Percentiles rank a stretch among this genome's conserved stretches.
These are phyloP conservation scores for Cladophialophora carrionii DNA, from an alignment of 2,329 filamentous ascomycete genomes.

Conservation along the genomic window DNA sequence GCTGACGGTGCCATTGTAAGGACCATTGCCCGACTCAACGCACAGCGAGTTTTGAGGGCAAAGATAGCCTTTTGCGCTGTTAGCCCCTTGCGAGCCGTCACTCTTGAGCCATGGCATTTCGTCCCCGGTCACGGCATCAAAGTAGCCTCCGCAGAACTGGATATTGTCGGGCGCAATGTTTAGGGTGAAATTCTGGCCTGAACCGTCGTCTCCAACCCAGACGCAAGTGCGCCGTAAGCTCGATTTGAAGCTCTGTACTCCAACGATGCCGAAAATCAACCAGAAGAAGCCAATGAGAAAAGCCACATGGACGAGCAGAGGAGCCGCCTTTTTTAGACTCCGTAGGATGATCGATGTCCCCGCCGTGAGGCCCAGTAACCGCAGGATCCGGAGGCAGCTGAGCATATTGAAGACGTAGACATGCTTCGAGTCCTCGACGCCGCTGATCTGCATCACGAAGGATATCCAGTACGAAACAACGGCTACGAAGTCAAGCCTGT, in stretches of 20 bases:
- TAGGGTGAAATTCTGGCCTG: conserved; percentile 45
- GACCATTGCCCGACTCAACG: conserved; percentile 71
- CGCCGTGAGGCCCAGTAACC: conserved; percentile 87
- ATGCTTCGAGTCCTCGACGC: conserved; percentile 70
- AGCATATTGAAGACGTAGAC: conserved; percentile 95
- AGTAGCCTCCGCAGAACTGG: conserved; percentile 84
- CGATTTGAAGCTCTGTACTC: conserved; percentile 92
- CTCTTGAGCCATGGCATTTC: conserved; percentile 69
- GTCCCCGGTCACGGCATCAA: conserved; percentile 62
- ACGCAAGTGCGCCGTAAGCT: conserved; percentile 77
- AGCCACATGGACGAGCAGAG: conserved; percentile 85
- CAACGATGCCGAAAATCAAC: conserved; percentile 94
- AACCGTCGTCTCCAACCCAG: conserved; percentile 67
- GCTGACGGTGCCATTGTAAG: conserved; percentile 81
- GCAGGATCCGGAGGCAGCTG: conserved; percentile 88
- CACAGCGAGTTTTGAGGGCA: conserved; percentile 85
- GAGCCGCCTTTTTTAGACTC: conserved; percentile 93
- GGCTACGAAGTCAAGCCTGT: conserved; percentile 90
- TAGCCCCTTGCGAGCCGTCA: conserved; percentile 57
- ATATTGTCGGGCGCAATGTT: conserved; percentile 62
- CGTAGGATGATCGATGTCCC: conserved; percentile 94
- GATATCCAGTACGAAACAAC: conserved; percentile 95
- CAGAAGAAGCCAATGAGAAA: conserved; percentile 97
- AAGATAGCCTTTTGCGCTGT: conserved; percentile 76
- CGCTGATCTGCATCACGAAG: conserved; percentile 71